These are phyloP conservation scores for Mortierella claussenii DNA, from an alignment of 192 early-diverging fungal species.

Conservation along the genomic window DNA sequence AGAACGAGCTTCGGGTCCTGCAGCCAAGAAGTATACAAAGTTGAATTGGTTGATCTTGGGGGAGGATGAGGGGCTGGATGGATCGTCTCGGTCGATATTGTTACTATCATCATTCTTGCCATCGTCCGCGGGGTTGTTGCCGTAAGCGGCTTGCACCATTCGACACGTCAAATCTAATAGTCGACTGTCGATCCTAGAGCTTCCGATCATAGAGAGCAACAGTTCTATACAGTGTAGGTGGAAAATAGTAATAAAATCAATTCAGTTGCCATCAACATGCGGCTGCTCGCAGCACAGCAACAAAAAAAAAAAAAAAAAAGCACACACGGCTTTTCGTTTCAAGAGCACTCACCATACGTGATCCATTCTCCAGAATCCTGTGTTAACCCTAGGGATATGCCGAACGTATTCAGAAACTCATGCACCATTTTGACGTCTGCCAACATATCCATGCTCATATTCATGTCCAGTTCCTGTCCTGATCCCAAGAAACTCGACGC, in stretches of 20 bases:
- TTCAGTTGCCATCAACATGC: neutral
- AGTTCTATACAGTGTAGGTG: slow-evolving; percentile 13
- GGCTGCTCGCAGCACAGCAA: neutral
- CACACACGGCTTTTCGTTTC: too few species aligned
- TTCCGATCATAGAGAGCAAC: slow-evolving; percentile 37
- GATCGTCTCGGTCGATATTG: slow-evolving; percentile 46
- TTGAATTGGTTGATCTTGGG: slow-evolving; percentile 33
- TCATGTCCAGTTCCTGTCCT: neutral
- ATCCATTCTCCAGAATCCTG: slow-evolving; percentile 51
- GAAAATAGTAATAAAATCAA: neutral
- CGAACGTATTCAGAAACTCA: slow-evolving; percentile 51
- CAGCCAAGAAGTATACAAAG: slow-evolving; percentile 30
- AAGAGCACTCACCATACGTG: slow-evolving; percentile 31
- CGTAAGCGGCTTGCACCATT: slow-evolving; percentile 42
- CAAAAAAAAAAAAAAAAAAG: neutral
- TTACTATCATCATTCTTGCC: slow-evolving; percentile 15
- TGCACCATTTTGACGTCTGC: slow-evolving; percentile 51
- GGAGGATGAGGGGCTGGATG: too few species aligned
- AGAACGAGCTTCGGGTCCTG: slow-evolving; percentile 14
- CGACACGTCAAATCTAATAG: slow-evolving; percentile 40
- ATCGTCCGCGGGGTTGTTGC: slow-evolving; percentile 24
- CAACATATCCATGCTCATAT: slow-evolving; percentile 50
- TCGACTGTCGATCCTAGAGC: slow-evolving; percentile 32
- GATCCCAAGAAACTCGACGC: neutral
- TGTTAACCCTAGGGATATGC: slow-evolving; percentile 34